Base-by-base conservation (phyloP, 2,329 filamentous ascomycete genomes). In the Ascochyta viciae-villosae region DNA sequence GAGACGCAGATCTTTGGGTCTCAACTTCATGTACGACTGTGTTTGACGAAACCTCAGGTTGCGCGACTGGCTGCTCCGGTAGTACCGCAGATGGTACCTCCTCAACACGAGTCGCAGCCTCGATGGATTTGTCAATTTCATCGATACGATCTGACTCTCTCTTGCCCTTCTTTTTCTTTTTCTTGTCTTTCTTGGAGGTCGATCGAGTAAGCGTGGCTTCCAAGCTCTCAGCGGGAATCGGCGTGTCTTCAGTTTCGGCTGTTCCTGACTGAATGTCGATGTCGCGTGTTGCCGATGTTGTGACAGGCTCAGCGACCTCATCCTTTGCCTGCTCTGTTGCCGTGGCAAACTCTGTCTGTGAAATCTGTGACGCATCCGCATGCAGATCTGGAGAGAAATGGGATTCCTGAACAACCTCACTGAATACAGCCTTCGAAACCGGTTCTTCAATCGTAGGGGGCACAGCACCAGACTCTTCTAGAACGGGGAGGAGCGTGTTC, bases 121-220 rank as follows among this genome's bases (percentile, higher is more conserved):
- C 42, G 9, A 33, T 9, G 10, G 16, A 7, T 10, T 51, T 52
- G 24, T 58, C 53, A 15, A 37, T 46, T 6, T 63, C 53, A 13
- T 54, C 55, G 24, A 46, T n/a, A 13, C 23, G n/a, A 12, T 63
- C 56, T n/a, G 56, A 34, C 7, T 39, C 53, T 22, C 58, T 67
- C 51, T 62, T 64, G 29, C 42, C 47, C 53, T 70, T 71, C 56
- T 73, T 71, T 24, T 51, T 56, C 42, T 41, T 50, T 58, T 60
- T 74, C 64, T 62, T 62, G 45, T 63, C 62, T 54, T 73, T 72
- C 48, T 67, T 72, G 41, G 58, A 66, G n/a, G 19, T 45, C n/a
- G 49, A 64, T 49, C 41, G 58, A 29, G 55, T 55, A 47, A 60
- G 57, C 16, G 63, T n/a, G 26, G 46, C 24, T 3, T 62, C 54